These are phyloP conservation scores for Boletus semigastroideus DNA, from an alignment of 1,284 basidiomycete genomes.

Conservation along the genomic window DNA sequence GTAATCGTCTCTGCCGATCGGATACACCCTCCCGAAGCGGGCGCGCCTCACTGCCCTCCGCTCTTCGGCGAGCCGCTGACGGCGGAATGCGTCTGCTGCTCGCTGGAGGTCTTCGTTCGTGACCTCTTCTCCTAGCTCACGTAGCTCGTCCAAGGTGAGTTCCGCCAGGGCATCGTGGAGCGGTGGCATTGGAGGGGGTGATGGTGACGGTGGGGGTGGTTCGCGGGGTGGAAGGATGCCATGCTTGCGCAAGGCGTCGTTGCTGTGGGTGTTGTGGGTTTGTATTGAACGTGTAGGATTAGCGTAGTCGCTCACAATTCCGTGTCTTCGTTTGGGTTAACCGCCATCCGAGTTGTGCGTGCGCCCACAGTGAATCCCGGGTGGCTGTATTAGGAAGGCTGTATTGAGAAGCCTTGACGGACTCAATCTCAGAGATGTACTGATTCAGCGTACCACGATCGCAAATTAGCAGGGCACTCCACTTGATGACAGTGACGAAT, in stretches of 20 bases:
- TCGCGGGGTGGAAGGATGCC: constrained; percentile 84
- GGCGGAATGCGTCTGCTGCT: constrained; percentile 68
- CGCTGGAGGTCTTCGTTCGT: constrained; percentile 78
- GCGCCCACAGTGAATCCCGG: constrained; percentile 20
- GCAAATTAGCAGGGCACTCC: constrained; percentile 6
- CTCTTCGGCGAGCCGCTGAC: constrained; percentile 69
- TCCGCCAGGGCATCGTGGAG: constrained; percentile 67
- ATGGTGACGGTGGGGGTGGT: constrained; percentile 67
- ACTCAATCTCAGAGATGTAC: constrained; percentile 30
- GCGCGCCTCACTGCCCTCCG: constrained; percentile 60
- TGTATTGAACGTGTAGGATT: neutral
- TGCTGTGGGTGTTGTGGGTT: constrained; percentile 48
- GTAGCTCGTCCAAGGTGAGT: constrained; percentile 65
- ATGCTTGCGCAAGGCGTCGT: constrained; percentile 88
- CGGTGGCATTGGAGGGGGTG: constrained; percentile 66
- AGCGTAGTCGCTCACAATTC: constrained; percentile 72
- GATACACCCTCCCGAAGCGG: constrained; percentile 85
- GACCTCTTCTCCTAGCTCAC: constrained; percentile 66
- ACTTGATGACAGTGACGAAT: constrained; percentile 29
- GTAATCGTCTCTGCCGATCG: constrained; percentile 92
- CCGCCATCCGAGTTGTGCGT: too few species aligned
- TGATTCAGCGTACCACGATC: constrained; percentile 18
- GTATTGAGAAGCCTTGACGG: constrained; percentile 25
- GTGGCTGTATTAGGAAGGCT: constrained; percentile 30
- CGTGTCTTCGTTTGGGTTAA: constrained; percentile 86